phyloP scores from a whole-genome alignment of 441 rosid species.

The Codiaeum variegatum region DNA sequence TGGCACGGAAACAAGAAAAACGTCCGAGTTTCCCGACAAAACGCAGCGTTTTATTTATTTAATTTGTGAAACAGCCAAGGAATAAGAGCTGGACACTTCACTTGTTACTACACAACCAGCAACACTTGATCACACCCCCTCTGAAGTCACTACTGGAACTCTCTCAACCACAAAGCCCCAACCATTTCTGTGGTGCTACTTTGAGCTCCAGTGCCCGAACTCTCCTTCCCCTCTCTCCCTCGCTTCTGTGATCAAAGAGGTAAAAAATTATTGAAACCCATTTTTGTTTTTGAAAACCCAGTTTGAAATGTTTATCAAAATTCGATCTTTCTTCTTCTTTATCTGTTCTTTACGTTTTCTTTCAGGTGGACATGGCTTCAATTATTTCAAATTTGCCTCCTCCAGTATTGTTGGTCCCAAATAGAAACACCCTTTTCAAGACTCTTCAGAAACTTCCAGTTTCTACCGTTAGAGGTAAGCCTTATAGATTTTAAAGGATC shows the following conservation, averaged over 20 bases:
- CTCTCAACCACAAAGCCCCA: neutral
- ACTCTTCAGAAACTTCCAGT: constrained; percentile 35
- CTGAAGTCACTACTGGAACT: neutral
- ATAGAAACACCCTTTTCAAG: constrained; percentile 39
- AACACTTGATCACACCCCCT: constrained; percentile 6
- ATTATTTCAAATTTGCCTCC: constrained; percentile 40
- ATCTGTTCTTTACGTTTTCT: neutral
- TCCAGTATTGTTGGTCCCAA: constrained; percentile 34
- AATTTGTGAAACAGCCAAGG: no score
- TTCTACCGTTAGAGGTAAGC: constrained; percentile 40
- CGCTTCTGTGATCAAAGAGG: constrained; percentile 4
- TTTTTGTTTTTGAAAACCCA: neutral
- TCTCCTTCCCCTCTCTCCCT: neutral
- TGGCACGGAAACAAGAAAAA: no score
- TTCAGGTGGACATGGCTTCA: constrained; percentile 49
- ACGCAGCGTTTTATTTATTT: neutral
- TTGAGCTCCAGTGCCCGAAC: neutral
- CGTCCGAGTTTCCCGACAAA: neutral
- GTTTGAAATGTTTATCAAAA: neutral
- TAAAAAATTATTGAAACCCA: neutral
- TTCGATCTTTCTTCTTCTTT: neutral
- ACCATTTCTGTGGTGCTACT: constrained; percentile 20
- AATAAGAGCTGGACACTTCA: neutral
- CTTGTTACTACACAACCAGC: neutral
- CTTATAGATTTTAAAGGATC: neutral